Conservation (phyloP, 2,329 filamentous ascomycete species). For the Pseudocercospora vitis region DNA sequence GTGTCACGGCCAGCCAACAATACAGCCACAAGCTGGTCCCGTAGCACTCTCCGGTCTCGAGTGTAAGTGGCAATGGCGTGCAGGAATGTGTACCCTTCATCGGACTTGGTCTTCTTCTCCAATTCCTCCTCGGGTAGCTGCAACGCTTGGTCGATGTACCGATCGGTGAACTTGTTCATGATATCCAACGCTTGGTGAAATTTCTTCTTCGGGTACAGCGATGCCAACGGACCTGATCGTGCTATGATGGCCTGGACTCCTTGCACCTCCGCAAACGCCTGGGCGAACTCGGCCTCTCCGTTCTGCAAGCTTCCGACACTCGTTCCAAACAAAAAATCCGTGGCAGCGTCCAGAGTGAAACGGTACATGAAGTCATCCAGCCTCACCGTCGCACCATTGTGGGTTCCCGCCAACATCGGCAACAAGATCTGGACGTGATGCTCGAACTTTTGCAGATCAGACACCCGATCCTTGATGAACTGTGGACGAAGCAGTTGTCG, state of each 20-base stretch:
- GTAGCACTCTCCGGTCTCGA: constrained; percentile 64
- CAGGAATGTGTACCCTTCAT: constrained; percentile 77
- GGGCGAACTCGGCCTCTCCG: constrained; percentile 68
- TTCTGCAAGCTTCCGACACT: constrained; percentile 64
- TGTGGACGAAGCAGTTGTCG: constrained; percentile 82
- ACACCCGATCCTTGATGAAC: constrained; percentile 81
- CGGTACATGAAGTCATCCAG: constrained; percentile 77
- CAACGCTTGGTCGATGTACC: constrained; percentile 74
- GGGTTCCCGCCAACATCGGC: constrained; percentile 53
- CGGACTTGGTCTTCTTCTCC: constrained; percentile 68
- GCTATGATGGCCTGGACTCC: constrained; percentile 67
- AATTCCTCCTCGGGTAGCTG: constrained; percentile 69
- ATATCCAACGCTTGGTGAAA: constrained; percentile 66
- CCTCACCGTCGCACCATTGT: constrained; percentile 58
- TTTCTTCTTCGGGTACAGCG: constrained; percentile 61
- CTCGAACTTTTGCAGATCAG: constrained; percentile 80
- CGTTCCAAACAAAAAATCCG: constrained; percentile 79
- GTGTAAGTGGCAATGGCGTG: constrained; percentile 82
- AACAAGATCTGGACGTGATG: constrained; percentile 74
- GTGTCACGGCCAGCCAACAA: constrained; percentile 86
- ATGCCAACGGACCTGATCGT: constrained; percentile 58
- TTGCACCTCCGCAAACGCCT: constrained; percentile 78
- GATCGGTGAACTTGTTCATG: constrained; percentile 74
- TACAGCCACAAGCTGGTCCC: constrained; percentile 80
- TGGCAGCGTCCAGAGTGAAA: constrained; percentile 81